Conservation (phyloP, 805 yeast species). For the Saturnispora silvae region DNA sequence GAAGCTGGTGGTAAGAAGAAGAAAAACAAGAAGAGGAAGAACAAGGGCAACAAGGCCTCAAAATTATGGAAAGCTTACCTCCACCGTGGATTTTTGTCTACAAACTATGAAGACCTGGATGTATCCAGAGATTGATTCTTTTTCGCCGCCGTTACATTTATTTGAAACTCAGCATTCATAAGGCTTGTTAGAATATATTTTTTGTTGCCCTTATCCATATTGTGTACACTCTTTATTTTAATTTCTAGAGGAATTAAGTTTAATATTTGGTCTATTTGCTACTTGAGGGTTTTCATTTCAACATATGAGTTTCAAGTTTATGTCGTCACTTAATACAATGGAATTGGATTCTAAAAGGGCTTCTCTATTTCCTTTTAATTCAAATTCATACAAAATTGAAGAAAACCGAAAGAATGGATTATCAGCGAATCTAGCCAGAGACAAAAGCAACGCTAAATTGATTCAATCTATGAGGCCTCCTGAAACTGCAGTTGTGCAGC, state of each 20-base stretch:
- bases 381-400: neutral
- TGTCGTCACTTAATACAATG: neutral
- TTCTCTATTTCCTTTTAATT: neutral
- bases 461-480: neutral
- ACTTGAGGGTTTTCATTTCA: neutral
- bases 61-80: constrained; percentile 47
- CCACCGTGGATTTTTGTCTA: constrained; percentile 49
- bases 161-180: neutral
- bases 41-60: constrained; percentile 16
- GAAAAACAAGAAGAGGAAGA: constrained; percentile 6
- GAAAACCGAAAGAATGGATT: neutral
- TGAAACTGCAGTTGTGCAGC: neutral
- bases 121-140: constrained; percentile 4
- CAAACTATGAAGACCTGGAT: constrained; percentile 46
- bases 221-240: neutral
- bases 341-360: neutral
- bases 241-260: neutral
- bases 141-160: neutral
- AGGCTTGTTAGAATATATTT: neutral
- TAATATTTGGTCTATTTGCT: neutral
- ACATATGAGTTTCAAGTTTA: neutral
- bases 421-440: no score
- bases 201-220: neutral
- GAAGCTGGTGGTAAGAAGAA: neutral
- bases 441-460: no score